A percentile compares a stretch with the other conserved stretches of the same genome.
Evolutionary conservation across 495 filamentous ascomycete genomes (phyloP).

Genomic region (Aspergillus kassunensis): DNA sequence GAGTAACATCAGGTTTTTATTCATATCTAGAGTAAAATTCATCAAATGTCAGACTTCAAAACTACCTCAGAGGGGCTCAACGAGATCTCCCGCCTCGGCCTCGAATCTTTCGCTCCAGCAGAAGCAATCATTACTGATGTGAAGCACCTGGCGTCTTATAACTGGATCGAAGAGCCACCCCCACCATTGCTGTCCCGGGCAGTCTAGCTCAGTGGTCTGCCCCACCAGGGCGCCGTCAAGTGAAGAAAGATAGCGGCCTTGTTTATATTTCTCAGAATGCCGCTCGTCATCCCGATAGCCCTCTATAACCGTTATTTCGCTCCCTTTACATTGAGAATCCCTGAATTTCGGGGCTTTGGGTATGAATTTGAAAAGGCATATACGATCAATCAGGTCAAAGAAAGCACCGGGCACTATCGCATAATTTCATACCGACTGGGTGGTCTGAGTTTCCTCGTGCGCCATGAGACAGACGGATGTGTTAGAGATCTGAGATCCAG

Average conservation of each 20-base stretch:
- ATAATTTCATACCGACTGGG: constrained; percentile 45
- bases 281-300: constrained; percentile 23
- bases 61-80: no score
- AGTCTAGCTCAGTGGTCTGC: constrained; percentile 17
- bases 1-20: no score
- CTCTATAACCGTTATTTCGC: constrained; percentile 51
- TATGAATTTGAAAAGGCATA: constrained; percentile 49
- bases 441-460: constrained; percentile 40
- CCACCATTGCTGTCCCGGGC: constrained; percentile 26
- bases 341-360: constrained; percentile 46
- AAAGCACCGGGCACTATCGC: constrained; percentile 46
- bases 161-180: constrained; percentile 38
- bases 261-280: constrained; percentile 24
- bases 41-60: no score
- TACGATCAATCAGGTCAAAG: constrained; percentile 30
- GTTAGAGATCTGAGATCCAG: constrained; percentile 15
- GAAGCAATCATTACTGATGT: constrained; percentile 31
- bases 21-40: no score
- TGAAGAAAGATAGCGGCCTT: constrained; percentile 17
- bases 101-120: neutral
- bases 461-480: constrained; percentile 47
- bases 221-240: neutral
- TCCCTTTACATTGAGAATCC: constrained; percentile 42
- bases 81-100: neutral
- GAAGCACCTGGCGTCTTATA: constrained; percentile 47